Conservation (phyloP, 2,329 filamentous ascomycete species). For the Trichoderma endophyticum region DNA sequence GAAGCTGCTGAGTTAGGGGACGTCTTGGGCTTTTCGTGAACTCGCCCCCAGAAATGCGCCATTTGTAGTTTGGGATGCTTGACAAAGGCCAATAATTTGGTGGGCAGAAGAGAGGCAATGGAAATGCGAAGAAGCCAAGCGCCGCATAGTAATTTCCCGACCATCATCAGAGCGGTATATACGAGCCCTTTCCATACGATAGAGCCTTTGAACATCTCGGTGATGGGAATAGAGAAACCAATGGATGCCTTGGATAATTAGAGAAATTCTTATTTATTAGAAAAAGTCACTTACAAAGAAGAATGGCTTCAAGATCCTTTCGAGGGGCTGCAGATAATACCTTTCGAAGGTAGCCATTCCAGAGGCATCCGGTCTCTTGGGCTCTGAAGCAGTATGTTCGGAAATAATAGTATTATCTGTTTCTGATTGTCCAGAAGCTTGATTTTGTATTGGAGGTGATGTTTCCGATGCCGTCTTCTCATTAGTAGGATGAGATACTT, state of each 20-base stretch:
- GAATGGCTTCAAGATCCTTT: constrained; percentile 62
- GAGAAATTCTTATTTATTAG: not conserved
- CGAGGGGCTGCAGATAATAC: constrained; percentile 37
- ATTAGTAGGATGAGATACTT: constrained; percentile 27
- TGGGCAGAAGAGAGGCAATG: not conserved
- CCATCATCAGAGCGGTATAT: constrained; percentile 67
- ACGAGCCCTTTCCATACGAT: constrained; percentile 71
- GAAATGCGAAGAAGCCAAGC: constrained; percentile 48
- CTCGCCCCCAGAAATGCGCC: not conserved
- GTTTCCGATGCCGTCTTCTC: not conserved
- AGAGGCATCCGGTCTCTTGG: constrained; percentile 32
- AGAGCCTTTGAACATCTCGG: constrained; percentile 59
- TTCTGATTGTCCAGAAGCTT: not conserved
- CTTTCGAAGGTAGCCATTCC: not conserved
- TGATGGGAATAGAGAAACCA: constrained; percentile 75
- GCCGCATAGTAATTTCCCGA: constrained; percentile 60
- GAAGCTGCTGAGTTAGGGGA: not conserved
- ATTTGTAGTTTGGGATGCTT: not conserved
- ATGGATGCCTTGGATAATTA: constrained; percentile 45
- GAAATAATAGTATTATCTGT: too few species aligned
- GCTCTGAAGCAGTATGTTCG: not conserved
- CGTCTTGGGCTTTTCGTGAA: not conserved
- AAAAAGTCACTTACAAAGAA: constrained; percentile 56
- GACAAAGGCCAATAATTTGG: not conserved
- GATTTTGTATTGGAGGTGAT: not conserved